phyloP scores from a whole-genome alignment of 805 yeast species.

The Metschnikowia vanudenii region DNA sequence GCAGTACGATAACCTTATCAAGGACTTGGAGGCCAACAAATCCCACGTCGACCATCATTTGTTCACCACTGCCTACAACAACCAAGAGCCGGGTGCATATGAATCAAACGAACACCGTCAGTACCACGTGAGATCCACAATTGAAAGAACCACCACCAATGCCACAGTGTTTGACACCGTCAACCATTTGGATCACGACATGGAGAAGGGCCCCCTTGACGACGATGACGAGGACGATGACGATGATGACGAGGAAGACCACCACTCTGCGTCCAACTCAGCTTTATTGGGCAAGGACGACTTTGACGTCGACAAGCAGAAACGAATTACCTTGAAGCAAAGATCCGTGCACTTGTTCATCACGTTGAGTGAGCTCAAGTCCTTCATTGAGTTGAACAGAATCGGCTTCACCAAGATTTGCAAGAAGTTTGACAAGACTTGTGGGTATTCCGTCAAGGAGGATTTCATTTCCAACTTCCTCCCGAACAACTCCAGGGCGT shows the following conservation, averaged over 20 bases:
- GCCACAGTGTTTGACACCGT: slow-evolving; percentile 30
- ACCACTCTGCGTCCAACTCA: slow-evolving; percentile 22
- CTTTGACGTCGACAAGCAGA: slow-evolving; percentile 28
- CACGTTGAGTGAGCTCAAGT: slow-evolving; percentile 73
- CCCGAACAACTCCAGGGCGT: slow-evolving; percentile 52
- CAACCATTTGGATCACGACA: slow-evolving; percentile 31
- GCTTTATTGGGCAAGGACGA: slow-evolving; percentile 29
- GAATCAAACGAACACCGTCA: slow-evolving; percentile 22
- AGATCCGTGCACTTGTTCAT: slow-evolving; percentile 68
- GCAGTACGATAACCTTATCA: slow-evolving; percentile 45
- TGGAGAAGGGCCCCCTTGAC: slow-evolving; percentile 27
- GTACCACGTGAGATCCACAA: slow-evolving; percentile 20
- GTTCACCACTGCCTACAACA: slow-evolving; percentile 26
- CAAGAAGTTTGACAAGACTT: slow-evolving; percentile 87
- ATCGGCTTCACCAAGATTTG: slow-evolving; percentile 89
- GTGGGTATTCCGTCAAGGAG: slow-evolving; percentile 58
- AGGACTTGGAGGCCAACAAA: slow-evolving; percentile 42
- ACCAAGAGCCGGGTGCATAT: slow-evolving; percentile 7
- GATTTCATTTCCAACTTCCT: slow-evolving; percentile 51
- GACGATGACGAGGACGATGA: slow-evolving; percentile 35
- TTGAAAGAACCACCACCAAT: slow-evolving; percentile 24
- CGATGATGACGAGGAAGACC: slow-evolving; percentile 22
- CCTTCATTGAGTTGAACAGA: slow-evolving; percentile 77
- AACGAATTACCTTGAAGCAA: slow-evolving; percentile 63
- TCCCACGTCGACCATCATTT: slow-evolving; percentile 28